Evolutionary conservation across 139 green algal species (phyloP).

Genomic region (Zygnema cylindricum): DNA sequence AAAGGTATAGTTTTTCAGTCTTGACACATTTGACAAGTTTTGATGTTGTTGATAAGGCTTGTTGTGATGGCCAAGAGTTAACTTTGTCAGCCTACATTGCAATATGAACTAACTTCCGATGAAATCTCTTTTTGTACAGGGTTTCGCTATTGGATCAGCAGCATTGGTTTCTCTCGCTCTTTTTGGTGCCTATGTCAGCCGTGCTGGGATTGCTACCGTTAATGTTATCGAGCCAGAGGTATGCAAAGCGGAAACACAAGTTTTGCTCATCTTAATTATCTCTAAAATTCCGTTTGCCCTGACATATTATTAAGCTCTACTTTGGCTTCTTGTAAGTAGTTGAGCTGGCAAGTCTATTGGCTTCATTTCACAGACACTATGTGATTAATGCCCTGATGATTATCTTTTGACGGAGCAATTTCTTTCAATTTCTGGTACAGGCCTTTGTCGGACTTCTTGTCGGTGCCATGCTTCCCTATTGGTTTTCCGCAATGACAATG

Average conservation of each 20-base stretch:
- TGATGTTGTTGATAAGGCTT: neutral
- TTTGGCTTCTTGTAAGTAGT: neutral
- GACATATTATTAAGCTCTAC: neutral
- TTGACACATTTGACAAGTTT: too few species aligned
- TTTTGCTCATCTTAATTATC: too few species aligned
- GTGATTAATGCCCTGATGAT: too few species aligned
- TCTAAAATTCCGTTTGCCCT: too few species aligned
- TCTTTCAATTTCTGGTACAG: conserved; percentile 34
- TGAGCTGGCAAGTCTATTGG: neutral
- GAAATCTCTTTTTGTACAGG: conserved; percentile 60
- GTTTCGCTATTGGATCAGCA: conserved; percentile 97
- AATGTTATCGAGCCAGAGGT: conserved; percentile 75
- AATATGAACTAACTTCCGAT: neutral
- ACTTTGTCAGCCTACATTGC: neutral
- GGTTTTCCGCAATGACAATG: conserved; percentile 73
- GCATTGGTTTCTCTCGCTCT: conserved; percentile 96
- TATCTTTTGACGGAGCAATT: too few species aligned
- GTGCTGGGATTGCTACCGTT: conserved; percentile 75
- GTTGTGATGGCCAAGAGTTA: neutral
- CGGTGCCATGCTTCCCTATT: conserved; percentile 74
- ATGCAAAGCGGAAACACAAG: too few species aligned
- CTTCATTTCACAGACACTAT: neutral
- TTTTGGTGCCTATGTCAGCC: conserved; percentile 93
- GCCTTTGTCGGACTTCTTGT: conserved; percentile 70
- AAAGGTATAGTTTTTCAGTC: too few species aligned